phyloP scores from a whole-genome alignment of 2,329 filamentous ascomycete species.

The Botrytis byssoidea region DNA sequence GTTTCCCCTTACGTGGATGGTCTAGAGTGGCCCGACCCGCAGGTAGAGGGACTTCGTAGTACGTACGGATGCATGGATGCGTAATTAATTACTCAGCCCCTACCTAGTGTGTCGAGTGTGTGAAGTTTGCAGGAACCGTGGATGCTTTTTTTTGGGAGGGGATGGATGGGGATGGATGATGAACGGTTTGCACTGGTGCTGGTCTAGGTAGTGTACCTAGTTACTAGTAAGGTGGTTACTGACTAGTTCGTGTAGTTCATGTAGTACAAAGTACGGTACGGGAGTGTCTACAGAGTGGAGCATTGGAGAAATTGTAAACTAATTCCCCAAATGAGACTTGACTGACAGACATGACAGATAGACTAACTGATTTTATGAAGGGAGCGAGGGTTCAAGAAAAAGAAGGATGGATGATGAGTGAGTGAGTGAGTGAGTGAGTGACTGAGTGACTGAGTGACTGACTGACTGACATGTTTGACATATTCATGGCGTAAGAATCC shows the following conservation, averaged over 20 bases:
- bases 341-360: background rate
- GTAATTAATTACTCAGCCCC: background rate
- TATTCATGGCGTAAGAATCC: background rate
- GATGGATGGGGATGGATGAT: too few relatives aligned
- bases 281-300: background rate
- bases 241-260: background rate
- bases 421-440: background rate
- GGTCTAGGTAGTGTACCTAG: background rate
- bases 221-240: background rate
- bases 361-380: too few relatives aligned
- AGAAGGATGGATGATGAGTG: background rate
- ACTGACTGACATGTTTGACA: background rate
- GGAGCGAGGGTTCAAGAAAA: too few relatives aligned
- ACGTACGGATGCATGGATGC: background rate
- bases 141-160: background rate
- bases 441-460: too few relatives aligned
- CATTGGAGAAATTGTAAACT: background rate
- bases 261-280: background rate
- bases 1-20: background rate
- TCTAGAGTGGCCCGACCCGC: constrained; percentile 13
- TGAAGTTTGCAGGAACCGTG: background rate
- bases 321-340: background rate
- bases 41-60: background rate
- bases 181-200: background rate
- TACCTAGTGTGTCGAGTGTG: background rate